Conservation (phyloP, 768 basidiomycete species). For the Inosperma sp. region DNA sequence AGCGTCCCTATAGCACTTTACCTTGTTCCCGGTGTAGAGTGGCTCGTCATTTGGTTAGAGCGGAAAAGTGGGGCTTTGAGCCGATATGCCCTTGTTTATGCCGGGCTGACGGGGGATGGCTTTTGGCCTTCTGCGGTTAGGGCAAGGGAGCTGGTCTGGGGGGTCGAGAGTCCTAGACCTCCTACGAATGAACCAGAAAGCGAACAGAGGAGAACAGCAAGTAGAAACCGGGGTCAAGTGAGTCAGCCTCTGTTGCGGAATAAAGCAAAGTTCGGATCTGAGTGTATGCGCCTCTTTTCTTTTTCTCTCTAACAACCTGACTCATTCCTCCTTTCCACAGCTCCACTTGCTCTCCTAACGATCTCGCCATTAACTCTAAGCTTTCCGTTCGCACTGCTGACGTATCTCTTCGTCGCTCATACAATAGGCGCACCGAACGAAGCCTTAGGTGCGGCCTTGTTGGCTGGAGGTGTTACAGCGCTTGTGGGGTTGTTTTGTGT, state of each 20-base stretch:
- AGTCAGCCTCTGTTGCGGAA: slow-evolving; percentile 18
- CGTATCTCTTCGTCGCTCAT: slow-evolving; percentile 89
- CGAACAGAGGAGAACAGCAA: slow-evolving; percentile 20
- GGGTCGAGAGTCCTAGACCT: slow-evolving; percentile 23
- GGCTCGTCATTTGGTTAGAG: slow-evolving; percentile 48
- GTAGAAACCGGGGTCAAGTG: slow-evolving; percentile 8
- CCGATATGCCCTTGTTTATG: slow-evolving; percentile 61
- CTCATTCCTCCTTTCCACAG: slow-evolving; percentile 25
- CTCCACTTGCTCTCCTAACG: slow-evolving; percentile 67
- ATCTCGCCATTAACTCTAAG: slow-evolving; percentile 75
- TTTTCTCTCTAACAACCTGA: slow-evolving; percentile 1
- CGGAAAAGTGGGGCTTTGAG: slow-evolving; percentile 56
- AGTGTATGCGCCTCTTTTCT: slow-evolving; percentile 43
- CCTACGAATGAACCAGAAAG: slow-evolving; percentile 11
- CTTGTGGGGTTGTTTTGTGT: slow-evolving; percentile 81
- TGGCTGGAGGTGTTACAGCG: slow-evolving; percentile 76
- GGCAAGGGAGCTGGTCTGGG: slow-evolving; percentile 42
- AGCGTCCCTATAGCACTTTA: slow-evolving; percentile 43
- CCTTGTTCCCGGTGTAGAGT: slow-evolving; percentile 40
- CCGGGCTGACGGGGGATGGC: slow-evolving; percentile 69
- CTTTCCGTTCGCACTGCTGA: slow-evolving; percentile 73
- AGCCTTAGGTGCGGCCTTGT: slow-evolving; percentile 68
- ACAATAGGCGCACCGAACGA: slow-evolving; percentile 64
- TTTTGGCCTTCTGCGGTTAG: slow-evolving; percentile 56
- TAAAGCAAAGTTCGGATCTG: slow-evolving; percentile 47